Percentiles rank a stretch among this genome's conserved stretches.
These are phyloP conservation scores for Sporothrix curviconia DNA, from an alignment of 2,329 filamentous ascomycete genomes.

Conservation along the genomic window DNA sequence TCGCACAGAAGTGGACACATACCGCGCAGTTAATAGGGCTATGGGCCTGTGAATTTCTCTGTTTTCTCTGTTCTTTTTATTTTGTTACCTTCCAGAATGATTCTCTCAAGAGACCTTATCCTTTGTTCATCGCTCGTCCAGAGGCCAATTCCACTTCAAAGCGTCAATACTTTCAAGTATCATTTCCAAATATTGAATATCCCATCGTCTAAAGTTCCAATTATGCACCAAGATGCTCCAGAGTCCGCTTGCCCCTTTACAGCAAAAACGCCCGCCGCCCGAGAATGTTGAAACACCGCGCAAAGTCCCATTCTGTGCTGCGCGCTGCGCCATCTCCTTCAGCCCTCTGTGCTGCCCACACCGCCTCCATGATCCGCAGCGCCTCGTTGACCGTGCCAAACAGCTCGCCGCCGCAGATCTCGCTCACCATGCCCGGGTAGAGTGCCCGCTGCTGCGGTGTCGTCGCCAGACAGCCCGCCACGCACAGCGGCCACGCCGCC, in stretches of 20 bases:
- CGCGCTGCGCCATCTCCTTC: slow-evolving; percentile 30
- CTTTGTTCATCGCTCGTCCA: not conserved
- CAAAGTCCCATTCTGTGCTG: slow-evolving; percentile 37
- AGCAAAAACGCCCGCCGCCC: slow-evolving; percentile 22
- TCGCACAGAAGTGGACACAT: not conserved
- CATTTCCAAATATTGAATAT: no score
- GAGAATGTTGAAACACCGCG: slow-evolving; percentile 31
- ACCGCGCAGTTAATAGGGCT: not conserved
- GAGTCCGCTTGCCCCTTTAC: no score
- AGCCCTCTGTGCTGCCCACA: slow-evolving; percentile 36
- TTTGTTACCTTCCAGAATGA: not conserved
- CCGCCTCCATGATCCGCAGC: slow-evolving; percentile 39
- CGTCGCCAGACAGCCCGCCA: slow-evolving; percentile 30
- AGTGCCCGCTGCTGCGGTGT: slow-evolving; percentile 27
- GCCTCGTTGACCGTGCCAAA: slow-evolving; percentile 42
- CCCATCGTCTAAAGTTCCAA: no score
- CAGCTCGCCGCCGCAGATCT: slow-evolving; percentile 36
- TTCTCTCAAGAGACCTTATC: not conserved
- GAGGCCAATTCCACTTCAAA: no score
- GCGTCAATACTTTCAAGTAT: not conserved
- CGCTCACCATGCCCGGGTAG: slow-evolving; percentile 36
- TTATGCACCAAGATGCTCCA: no score
- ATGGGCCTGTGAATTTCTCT: not conserved
- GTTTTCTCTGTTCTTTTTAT: not conserved
- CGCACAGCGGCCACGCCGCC: slow-evolving; percentile 31